Percentiles rank a stretch among this genome's conserved stretches.
These are phyloP conservation scores for Emmonsiellopsis sp. DNA, from an alignment of 2,329 filamentous ascomycete genomes.

Conservation along the genomic window DNA sequence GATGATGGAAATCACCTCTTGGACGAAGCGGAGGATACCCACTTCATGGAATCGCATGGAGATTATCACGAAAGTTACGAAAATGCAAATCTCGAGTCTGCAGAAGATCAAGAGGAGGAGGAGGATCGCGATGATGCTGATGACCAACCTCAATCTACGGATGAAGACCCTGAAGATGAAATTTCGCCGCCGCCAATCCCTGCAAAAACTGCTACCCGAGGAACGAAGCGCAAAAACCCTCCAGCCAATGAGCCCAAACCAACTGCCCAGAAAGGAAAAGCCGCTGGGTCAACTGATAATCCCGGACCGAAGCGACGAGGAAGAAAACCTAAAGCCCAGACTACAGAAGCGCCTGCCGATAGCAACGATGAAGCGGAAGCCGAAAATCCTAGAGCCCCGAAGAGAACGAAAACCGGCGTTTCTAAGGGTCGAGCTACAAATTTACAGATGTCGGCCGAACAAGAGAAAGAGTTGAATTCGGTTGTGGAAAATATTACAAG, in stretches of 20 bases:
- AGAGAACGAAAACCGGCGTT: conserved; percentile 23
- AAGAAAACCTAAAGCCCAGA: conserved; percentile 21
- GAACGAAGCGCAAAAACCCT: conserved; percentile 11
- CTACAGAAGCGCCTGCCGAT: conserved; percentile 12
- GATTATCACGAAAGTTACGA: conserved; percentile 20
- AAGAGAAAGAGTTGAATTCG: conserved; percentile 30
- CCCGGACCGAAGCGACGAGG: conserved; percentile 24
- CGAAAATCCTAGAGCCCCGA: conserved; percentile 20
- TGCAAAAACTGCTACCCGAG: conserved; percentile 5
- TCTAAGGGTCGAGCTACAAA: conserved; percentile 17
- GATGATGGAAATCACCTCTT: conserved; percentile 25
- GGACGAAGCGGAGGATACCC: conserved; percentile 26
- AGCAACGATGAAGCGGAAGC: conserved; percentile 14
- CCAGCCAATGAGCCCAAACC: background rate
- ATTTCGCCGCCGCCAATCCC: conserved; percentile 6
- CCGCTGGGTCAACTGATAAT: background rate
- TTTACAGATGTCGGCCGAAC: conserved; percentile 20
- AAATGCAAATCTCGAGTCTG: conserved; percentile 13
- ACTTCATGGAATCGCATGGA: conserved; percentile 18
- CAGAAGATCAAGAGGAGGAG: conserved; percentile 6
- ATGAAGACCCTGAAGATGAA: conserved; percentile 9
- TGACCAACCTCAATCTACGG: background rate
- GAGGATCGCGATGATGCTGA: conserved; percentile 6
- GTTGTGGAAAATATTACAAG: conserved; percentile 37
- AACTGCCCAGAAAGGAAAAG: background rate